A percentile compares a stretch with the other conserved stretches of the same genome.
These are phyloP conservation scores for Tuber aestivum DNA, from an alignment of 495 filamentous ascomycete species.

Conservation along the genomic window DNA sequence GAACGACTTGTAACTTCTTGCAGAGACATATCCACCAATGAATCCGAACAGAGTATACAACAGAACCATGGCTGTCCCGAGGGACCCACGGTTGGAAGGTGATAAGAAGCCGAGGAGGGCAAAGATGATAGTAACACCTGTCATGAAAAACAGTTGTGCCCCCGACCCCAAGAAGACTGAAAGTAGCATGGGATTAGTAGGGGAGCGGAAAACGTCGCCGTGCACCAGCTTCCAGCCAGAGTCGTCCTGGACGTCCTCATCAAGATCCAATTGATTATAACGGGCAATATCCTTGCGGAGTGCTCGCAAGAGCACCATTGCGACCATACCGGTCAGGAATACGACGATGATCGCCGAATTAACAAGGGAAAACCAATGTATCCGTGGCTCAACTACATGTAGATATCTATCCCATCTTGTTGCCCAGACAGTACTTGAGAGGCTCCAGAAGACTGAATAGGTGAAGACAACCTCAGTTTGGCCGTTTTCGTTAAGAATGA, in stretches of 20 bases:
- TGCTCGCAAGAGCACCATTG: slow-evolving; percentile 77
- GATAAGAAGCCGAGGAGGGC: slow-evolving; percentile 91
- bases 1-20: slow-evolving; percentile 85
- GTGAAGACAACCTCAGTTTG: slow-evolving; percentile 75
- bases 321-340: slow-evolving; percentile 83
- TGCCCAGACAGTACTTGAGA: slow-evolving; percentile 77
- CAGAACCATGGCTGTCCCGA: slow-evolving; percentile 84
- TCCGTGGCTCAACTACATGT: slow-evolving; percentile 89
- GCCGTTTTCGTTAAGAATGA: slow-evolving; percentile 59
- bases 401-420: slow-evolving; percentile 98
- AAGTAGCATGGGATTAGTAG: slow-evolving; percentile 71
- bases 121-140: slow-evolving; percentile 86
- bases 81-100: slow-evolving; percentile 84
- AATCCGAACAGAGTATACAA: slow-evolving; percentile 90
- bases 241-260: slow-evolving; percentile 94
- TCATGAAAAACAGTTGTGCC: slow-evolving; percentile 95
- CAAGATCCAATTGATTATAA: slow-evolving; percentile 88
- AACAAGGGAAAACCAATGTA: slow-evolving; percentile 96
- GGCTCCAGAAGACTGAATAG: slow-evolving; percentile 81
- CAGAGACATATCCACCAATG: slow-evolving; percentile 84
- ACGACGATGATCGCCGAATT: slow-evolving; percentile 90
- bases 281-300: slow-evolving; percentile 89
- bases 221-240: slow-evolving; percentile 98
- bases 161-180: slow-evolving; percentile 89
- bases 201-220: slow-evolving; percentile 91